These are phyloP conservation scores for Reutealis trisperma DNA, from an alignment of 345 rosid species.

Conservation along the genomic window DNA sequence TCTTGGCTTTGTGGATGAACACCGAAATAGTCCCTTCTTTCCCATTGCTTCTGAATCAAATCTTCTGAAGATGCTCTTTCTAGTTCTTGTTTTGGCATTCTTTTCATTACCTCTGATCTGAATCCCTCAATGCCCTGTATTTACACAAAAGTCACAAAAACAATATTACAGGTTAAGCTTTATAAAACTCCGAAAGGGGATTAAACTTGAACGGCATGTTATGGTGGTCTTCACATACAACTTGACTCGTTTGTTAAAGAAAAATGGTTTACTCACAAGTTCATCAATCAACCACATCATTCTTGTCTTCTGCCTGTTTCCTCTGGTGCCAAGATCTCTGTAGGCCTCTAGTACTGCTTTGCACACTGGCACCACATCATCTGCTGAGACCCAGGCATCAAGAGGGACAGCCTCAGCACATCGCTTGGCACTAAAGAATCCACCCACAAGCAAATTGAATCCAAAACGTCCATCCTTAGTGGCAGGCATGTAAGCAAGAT, in stretches of 20 bases:
- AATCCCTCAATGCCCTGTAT: slow-evolving; percentile 86
- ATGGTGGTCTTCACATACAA: too few species aligned
- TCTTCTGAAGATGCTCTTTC: slow-evolving; percentile 71
- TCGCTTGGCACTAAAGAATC: slow-evolving; percentile 88
- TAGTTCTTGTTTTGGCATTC: slow-evolving; percentile 64
- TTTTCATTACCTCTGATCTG: slow-evolving; percentile 68
- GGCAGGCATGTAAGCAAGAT: slow-evolving; percentile 96
- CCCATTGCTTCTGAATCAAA: slow-evolving; percentile 74
- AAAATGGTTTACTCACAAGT: slow-evolving; percentile 55
- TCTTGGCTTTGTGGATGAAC: slow-evolving; percentile 88
- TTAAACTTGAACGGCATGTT: neutral
- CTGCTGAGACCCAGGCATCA: slow-evolving; percentile 90
- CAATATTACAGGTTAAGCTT: neutral
- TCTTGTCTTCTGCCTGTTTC: slow-evolving; percentile 88
- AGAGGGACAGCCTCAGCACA: slow-evolving; percentile 93
- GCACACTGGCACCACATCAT: slow-evolving; percentile 69
- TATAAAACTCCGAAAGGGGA: neutral
- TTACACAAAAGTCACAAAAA: neutral
- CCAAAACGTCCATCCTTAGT: slow-evolving; percentile 72
- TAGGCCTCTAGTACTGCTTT: slow-evolving; percentile 79
- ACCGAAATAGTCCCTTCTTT: slow-evolving; percentile 77
- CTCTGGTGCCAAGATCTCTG: slow-evolving; percentile 88
- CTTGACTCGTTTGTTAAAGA: neutral
- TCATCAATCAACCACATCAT: slow-evolving; percentile 99
- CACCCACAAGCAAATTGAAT: slow-evolving; percentile 91